Evolutionary conservation across 2,329 filamentous ascomycete genomes (phyloP).

Genomic region (Pseudogymnoascus sp.): DNA sequence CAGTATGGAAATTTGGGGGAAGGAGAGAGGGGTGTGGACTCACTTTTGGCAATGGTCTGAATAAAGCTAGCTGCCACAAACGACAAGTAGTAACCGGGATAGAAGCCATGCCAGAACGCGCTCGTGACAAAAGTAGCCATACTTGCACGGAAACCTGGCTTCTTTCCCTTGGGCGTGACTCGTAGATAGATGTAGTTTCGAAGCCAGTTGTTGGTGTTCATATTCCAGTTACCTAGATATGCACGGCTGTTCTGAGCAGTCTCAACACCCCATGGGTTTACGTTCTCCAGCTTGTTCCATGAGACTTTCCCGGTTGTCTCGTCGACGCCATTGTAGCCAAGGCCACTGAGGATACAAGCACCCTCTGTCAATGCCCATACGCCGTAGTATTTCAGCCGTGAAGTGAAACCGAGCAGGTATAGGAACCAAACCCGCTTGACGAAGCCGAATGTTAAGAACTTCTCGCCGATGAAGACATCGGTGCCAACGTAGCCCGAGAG

Average conservation of each 20-base stretch:
- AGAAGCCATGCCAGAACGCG: conserved; percentile 97
- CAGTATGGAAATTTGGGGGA: conserved; percentile 10
- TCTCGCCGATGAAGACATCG: conserved; percentile 55
- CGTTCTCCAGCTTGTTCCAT: conserved; percentile 87
- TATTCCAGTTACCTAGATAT: conserved; percentile 92
- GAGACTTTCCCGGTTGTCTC: conserved; percentile 74
- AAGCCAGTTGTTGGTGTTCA: conserved; percentile 96
- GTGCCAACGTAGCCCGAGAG: conserved; percentile 62
- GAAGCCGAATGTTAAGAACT: conserved; percentile 63
- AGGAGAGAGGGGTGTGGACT: conserved; percentile 30
- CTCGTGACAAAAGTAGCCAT: conserved; percentile 91
- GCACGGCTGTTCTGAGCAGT: conserved; percentile 87
- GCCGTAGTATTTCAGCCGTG: conserved; percentile 90
- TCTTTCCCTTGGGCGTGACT: conserved; percentile 90
- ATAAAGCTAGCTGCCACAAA: conserved; percentile 87
- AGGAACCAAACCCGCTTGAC: conserved; percentile 68
- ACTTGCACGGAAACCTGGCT: conserved; percentile 91
- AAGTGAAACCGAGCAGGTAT: conserved; percentile 75
- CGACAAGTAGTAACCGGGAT: conserved; percentile 88
- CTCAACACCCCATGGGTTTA: conserved; percentile 80
- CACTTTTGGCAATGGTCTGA: conserved; percentile 91
- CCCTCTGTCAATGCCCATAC: conserved; percentile 93
- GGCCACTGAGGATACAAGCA: conserved; percentile 83
- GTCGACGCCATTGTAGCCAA: conserved; percentile 92
- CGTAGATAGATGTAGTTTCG: conserved; percentile 93